Base-by-base conservation (phyloP, 2,329 filamentous ascomycete genomes). In the Venturia asperata region DNA sequence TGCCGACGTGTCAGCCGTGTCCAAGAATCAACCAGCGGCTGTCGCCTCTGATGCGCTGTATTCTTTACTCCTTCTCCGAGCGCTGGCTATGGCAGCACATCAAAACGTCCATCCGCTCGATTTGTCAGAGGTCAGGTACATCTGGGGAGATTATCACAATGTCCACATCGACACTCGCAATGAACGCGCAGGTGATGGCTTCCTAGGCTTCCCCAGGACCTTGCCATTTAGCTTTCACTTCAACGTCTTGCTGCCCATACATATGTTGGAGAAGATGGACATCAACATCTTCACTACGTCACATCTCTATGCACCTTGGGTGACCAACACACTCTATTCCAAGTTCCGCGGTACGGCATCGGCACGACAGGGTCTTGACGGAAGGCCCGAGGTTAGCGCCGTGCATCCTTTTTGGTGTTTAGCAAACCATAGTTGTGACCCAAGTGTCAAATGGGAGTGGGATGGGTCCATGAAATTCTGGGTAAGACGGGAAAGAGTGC, bases 361-460 rank as follows among this genome's bases (percentile, higher is more conserved):
- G 1, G 93, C 92, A 5, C 85, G 90, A 47, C 87, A 80, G 61
- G 74, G 78, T 5, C 83, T 82, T 0, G 90, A 93, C 68, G 90
- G 92, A 3, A 85, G 90, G 11, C 93, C 94, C 0, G 94, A 97
- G 71, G 89, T 96, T 5, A 91, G 91, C 37, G 93, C 93, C 37
- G 92, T 97, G 37, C 92, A 97, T 77, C 92, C 93, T 1, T 86
- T 96, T 70, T 99, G 94, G 92, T 97, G 92, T 76, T 81, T 97
- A 39, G 92, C 93, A 37, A 99, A 99, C 72, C 94, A 99, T 74
- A 91, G 92, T 74, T 99, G 94, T 77, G 87, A 96, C 73, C 94
- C 94, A 10, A 97, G 96, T 74, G 92, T 97, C 47, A 85, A 85
- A 3, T 99, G 94, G 94, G 90, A 96, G 72, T 97, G 92, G 91